Percentiles rank a stretch among this genome's conserved stretches.
Conservation (phyloP, 176 grass and related monocot genomes). For the Dactylis glomerata region DNA sequence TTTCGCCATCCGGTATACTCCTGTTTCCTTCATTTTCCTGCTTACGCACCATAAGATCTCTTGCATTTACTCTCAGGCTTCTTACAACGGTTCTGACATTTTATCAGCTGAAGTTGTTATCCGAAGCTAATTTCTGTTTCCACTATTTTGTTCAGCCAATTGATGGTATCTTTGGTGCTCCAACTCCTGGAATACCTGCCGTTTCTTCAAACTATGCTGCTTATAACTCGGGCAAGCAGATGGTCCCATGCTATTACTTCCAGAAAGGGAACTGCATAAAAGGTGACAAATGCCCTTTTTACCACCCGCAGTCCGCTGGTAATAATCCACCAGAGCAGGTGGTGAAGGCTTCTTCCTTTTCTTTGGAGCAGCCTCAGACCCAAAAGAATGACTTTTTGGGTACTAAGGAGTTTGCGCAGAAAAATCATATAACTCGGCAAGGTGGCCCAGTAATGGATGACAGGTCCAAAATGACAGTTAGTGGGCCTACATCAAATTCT, state of each 20-base stretch:
- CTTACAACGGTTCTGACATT: not conserved
- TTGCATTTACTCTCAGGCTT: not conserved
- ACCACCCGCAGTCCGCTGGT: conserved; percentile 46
- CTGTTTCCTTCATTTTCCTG: not conserved
- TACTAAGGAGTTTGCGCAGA: conserved; percentile 14
- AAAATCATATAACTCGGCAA: conserved; percentile 27
- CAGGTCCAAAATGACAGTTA: conserved; percentile 28
- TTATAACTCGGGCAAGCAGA: conserved; percentile 60
- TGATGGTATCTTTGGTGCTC: conserved; percentile 60
- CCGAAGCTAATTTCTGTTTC: conserved; percentile 28
- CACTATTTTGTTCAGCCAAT: conserved; percentile 63
- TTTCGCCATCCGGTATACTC: conserved; percentile 83
- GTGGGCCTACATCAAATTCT: conserved; percentile 4
- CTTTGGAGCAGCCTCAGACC: conserved; percentile 33
- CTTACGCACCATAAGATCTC: not conserved
- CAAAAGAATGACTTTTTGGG: conserved; percentile 42
- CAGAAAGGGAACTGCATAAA: conserved; percentile 90
- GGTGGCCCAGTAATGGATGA: conserved; percentile 12
- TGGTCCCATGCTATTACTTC: conserved; percentile 94
- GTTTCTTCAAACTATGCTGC: conserved; percentile 37
- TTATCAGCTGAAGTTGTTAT: not conserved
- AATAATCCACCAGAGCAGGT: conserved; percentile 47
- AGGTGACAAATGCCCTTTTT: conserved; percentile 85
- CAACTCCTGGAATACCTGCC: conserved; percentile 41
- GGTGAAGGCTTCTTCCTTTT: conserved; percentile 41